These are phyloP conservation scores for Geopyxis carbonaria DNA, from an alignment of 495 filamentous ascomycete species.

Conservation along the genomic window DNA sequence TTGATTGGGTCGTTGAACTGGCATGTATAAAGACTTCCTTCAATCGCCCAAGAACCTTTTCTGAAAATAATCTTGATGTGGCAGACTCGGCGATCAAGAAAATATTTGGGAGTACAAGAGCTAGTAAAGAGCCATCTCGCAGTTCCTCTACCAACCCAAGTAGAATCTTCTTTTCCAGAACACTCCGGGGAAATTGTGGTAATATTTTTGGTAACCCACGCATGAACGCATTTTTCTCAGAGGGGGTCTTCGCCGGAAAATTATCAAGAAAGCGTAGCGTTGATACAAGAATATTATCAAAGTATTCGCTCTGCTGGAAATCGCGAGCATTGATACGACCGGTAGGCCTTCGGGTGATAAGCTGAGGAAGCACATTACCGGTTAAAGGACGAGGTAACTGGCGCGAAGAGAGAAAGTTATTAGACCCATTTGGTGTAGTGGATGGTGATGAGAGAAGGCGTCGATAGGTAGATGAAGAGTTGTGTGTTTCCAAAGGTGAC, in stretches of 20 bases:
- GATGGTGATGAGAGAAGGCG: slow-evolving; percentile 59
- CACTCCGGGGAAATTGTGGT: slow-evolving; percentile 75
- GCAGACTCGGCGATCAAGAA: slow-evolving; percentile 62
- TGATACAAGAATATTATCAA: slow-evolving; percentile 88
- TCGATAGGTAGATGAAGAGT: slow-evolving; percentile 63
- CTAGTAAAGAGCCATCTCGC: slow-evolving; percentile 73
- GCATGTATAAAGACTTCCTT: slow-evolving; percentile 55
- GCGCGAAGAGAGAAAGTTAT: slow-evolving; percentile 66
- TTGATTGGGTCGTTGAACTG: slow-evolving; percentile 2
- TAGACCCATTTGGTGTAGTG: slow-evolving; percentile 54
- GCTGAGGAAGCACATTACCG: slow-evolving; percentile 53
- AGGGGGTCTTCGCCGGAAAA: slow-evolving; percentile 75
- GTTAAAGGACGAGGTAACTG: slow-evolving; percentile 64
- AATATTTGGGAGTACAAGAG: slow-evolving; percentile 71
- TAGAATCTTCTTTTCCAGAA: slow-evolving; percentile 86
- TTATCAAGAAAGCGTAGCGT: slow-evolving; percentile 87
- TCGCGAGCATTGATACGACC: slow-evolving; percentile 75
- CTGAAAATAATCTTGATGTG: slow-evolving; percentile 58
- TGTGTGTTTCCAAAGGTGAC: slow-evolving; percentile 67
- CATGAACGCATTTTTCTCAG: slow-evolving; percentile 83
- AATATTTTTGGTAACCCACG: slow-evolving; percentile 71
- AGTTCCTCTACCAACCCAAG: slow-evolving; percentile 77
- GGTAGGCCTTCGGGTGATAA: slow-evolving; percentile 73
- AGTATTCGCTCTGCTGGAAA: slow-evolving; percentile 86
- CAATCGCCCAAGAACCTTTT: slow-evolving; percentile 66